Evolutionary conservation across 495 filamentous ascomycete genomes (phyloP).

Genomic region (Neurospora terricola): DNA sequence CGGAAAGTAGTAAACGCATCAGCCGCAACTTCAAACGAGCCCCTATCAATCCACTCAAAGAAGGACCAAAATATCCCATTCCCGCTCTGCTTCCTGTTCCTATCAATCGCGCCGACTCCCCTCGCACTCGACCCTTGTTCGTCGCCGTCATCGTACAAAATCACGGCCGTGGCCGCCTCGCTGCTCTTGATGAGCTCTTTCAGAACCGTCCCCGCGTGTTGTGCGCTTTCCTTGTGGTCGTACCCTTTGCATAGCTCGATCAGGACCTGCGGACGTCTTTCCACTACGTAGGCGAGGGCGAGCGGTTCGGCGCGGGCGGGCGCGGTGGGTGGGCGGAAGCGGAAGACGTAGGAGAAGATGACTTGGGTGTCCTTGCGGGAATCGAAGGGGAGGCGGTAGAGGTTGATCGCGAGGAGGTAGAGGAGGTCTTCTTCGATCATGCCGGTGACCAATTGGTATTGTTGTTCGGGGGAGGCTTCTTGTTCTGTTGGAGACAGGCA

Average conservation of each 20-base stretch:
- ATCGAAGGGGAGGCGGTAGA: conserved; percentile 86
- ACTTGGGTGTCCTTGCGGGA: conserved; percentile 82
- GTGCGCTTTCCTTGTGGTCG: conserved; percentile 79
- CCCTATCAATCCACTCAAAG: conserved; percentile 92
- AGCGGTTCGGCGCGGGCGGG: conserved; percentile 55
- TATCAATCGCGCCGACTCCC: conserved; percentile 57
- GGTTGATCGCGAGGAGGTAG: conserved; percentile 64
- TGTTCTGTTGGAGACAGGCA: conserved; percentile 45
- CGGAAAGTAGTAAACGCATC: conserved; percentile 97
- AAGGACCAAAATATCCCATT: conserved; percentile 93
- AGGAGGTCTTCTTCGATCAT: conserved; percentile 84
- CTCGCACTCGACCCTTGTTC: conserved; percentile 40
- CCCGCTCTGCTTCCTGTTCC: conserved; percentile 55
- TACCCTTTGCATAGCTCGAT: conserved; percentile 85
- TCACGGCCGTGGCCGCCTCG: conserved; percentile 64
- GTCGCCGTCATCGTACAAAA: conserved; percentile 81
- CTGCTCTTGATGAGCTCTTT: conserved; percentile 90
- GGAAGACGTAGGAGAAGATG: conserved; percentile 80
- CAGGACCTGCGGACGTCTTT: conserved; percentile 75
- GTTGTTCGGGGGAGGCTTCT: conserved; percentile 77
- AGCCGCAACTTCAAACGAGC: conserved; percentile 91
- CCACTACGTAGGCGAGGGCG: conserved; percentile 76
- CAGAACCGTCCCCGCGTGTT: conserved; percentile 83
- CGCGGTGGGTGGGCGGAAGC: conserved; percentile 58
- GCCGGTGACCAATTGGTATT: conserved; percentile 65